Evolutionary conservation across 106 monocot genomes (phyloP).

Genomic region (Apostasia ramifera): DNA sequence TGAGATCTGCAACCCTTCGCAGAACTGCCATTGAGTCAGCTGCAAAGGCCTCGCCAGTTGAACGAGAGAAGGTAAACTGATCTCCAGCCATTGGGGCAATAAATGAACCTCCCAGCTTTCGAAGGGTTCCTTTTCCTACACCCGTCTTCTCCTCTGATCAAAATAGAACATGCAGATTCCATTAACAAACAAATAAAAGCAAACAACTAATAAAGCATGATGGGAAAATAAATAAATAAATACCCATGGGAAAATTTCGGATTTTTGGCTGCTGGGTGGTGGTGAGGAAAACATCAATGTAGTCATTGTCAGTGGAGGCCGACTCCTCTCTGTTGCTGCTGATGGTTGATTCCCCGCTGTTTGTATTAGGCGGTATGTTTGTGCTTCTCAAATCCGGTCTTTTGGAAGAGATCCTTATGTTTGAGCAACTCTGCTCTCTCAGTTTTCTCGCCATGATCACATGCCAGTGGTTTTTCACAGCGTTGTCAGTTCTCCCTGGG

Average conservation of each 20-base stretch:
- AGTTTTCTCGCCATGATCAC: slow-evolving; percentile 21
- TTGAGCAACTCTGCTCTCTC: slow-evolving; percentile 1
- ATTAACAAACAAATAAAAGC: neutral
- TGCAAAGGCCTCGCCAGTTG: slow-evolving; percentile 12
- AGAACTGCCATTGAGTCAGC: neutral
- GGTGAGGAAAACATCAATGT: neutral
- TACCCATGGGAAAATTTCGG: slow-evolving; percentile 8
- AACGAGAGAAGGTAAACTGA: neutral
- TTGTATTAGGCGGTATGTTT: neutral
- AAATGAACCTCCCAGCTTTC: neutral
- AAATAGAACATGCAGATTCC: neutral
- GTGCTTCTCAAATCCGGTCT: neutral
- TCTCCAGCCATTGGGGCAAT: neutral
- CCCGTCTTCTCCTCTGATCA: neutral
- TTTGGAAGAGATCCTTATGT: neutral
- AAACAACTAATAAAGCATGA: neutral
- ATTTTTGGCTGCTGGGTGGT: neutral
- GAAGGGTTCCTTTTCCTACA: neutral
- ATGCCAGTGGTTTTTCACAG: slow-evolving; percentile 27
- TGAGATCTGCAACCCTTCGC: neutral
- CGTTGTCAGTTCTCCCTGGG: slow-evolving; percentile 21
- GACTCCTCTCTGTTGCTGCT: slow-evolving; percentile 8
- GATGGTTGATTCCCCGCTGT: slow-evolving; percentile 14
- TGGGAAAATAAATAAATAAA: neutral
- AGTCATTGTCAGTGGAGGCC: neutral